Evolutionary conservation across 2,329 filamentous ascomycete species (phyloP).

Genomic region (Trichoderma pleuroti): DNA sequence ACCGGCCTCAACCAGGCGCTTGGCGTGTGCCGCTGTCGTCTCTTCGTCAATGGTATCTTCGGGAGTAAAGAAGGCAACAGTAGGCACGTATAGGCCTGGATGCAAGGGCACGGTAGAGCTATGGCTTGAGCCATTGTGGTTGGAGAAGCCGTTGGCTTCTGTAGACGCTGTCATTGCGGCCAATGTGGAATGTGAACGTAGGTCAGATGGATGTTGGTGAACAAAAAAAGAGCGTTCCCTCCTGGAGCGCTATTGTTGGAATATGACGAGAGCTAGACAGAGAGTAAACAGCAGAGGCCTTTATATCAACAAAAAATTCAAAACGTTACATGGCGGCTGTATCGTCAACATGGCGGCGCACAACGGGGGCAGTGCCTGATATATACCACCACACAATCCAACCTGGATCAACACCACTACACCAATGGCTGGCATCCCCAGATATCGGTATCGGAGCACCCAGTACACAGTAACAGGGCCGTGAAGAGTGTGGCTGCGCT

Average conservation of each 20-base stretch:
- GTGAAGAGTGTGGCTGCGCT: background rate
- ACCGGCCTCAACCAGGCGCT: constrained; percentile 59
- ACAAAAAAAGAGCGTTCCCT: too few relatives aligned
- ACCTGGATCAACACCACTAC: background rate
- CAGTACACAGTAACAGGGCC: background rate
- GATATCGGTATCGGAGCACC: background rate
- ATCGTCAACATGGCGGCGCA: background rate
- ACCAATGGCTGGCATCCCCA: background rate
- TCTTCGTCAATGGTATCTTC: constrained; percentile 54
- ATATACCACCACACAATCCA: background rate
- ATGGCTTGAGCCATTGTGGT: background rate
- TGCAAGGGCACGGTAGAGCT: background rate
- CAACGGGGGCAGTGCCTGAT: background rate
- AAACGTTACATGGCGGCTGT: background rate
- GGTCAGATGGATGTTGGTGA: background rate
- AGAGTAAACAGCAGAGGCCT: background rate
- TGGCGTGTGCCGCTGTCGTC: constrained; percentile 49
- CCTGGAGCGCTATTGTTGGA: background rate
- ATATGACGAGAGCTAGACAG: background rate
- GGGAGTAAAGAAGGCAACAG: constrained; percentile 58
- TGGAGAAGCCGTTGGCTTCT: background rate
- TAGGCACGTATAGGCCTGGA: constrained; percentile 57
- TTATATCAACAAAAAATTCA: background rate
- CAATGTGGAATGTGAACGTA: background rate
- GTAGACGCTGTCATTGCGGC: constrained; percentile 20